Conservation (phyloP, 1,284 basidiomycete species). For the Cerrena zonata region DNA sequence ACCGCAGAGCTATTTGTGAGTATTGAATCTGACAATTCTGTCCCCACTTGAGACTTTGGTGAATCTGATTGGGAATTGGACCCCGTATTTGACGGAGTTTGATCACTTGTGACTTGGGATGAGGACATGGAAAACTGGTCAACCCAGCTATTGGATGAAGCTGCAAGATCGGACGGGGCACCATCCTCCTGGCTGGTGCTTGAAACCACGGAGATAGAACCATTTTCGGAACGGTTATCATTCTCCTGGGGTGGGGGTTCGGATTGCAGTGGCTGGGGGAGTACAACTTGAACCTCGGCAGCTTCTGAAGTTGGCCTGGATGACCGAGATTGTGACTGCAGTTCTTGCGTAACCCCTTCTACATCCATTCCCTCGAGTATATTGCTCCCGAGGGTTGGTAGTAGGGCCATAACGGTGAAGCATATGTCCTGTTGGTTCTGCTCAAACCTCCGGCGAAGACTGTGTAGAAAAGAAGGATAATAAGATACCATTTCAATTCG, state of each 20-base stretch:
- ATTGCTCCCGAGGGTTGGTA: constrained; percentile 72
- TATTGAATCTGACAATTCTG: constrained; percentile 23
- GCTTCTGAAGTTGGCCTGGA: constrained; percentile 11
- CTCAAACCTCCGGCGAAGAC: constrained; percentile 71
- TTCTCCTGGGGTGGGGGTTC: constrained; percentile 33
- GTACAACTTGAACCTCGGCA: constrained; percentile 7
- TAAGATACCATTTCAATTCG: not conserved
- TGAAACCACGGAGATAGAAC: constrained; percentile 37
- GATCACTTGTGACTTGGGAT: constrained; percentile 14
- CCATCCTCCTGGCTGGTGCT: constrained; percentile 24
- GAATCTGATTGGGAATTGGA: constrained; percentile 11
- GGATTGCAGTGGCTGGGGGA: constrained; percentile 20
- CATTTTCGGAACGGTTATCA: constrained; percentile 49
- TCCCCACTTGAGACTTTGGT: constrained; percentile 16
- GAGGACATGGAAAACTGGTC: constrained; percentile 33
- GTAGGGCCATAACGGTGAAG: constrained; percentile 75
- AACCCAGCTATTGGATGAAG: constrained; percentile 48
- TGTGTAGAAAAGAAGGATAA: constrained; percentile 26
- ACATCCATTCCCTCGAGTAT: constrained; percentile 78
- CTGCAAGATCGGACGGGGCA: constrained; percentile 27
- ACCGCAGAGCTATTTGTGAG: constrained; percentile 32
- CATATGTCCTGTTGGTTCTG: constrained; percentile 80
- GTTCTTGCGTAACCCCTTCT: constrained; percentile 68
- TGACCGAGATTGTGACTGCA: constrained; percentile 47
- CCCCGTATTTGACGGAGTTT: constrained; percentile 4